Base-by-base conservation (phyloP, 306 rosid species). In the Parietaria judaica region DNA sequence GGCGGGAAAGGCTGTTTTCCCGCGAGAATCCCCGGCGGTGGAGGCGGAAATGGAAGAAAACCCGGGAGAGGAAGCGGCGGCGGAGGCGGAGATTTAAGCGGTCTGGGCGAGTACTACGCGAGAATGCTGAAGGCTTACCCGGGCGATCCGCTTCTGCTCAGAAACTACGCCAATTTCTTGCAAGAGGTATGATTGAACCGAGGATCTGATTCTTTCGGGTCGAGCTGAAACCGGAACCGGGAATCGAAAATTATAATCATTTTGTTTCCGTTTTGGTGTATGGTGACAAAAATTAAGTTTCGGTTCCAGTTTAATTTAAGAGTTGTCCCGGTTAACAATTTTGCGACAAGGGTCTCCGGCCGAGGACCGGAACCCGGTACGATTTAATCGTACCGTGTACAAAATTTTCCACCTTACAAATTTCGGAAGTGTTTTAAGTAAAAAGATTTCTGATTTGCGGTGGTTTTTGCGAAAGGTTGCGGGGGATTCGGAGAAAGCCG, bases 111-210 rank as follows among this genome's bases (percentile, higher is more conserved):
- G 53, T 88, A 83, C 43, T 91, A 91, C 69, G 69, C 64, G 71
- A 67, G 83, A 58, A 73, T 83, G 95, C 51, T 91, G 67, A 81
- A 80, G 75, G 69, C 77, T 36, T 78, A 91, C 66, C 98, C 96
- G 2, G 64, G 75, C 23, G 89, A 91, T 52, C 72, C 96, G n/a
- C 89, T 91, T 46, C 69, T 91, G 17, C 83, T 87, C 7, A 75
- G 95, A 69, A 91, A 91, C 64, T 91, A 91, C 78, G 96, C 77
- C 10, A 86, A 83, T 73, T 91, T 70, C 77, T 76, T 91, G 47
- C 82, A 87, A 54, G 87, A 85, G 97, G 97, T 87, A 49, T n/a
- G 53, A 11, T 10, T 9, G 53, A 49, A 7, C 53, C 6, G 14
- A n/a, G 9, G 45, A 41, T 41, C 45, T 41, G 53, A 9, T 49